These are phyloP conservation scores for Trichoderma pleuroti DNA, from an alignment of 2,329 filamentous ascomycete species.

Conservation along the genomic window DNA sequence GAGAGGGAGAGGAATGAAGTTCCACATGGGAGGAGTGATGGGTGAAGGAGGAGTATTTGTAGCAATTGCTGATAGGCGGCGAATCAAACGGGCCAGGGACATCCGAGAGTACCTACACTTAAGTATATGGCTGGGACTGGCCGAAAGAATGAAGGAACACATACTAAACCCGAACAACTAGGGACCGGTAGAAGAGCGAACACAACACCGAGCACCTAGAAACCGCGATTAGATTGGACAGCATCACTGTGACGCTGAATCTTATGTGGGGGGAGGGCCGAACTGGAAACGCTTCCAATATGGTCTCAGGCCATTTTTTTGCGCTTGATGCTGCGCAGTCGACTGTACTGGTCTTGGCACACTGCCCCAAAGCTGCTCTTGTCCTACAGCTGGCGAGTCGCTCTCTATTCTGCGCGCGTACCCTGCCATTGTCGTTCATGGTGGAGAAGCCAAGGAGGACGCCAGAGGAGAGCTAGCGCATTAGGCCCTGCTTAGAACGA, in stretches of 20 bases:
- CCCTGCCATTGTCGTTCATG: conserved; percentile 16
- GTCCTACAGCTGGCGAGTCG: not conserved
- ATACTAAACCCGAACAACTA: not conserved
- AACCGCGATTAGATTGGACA: conserved; percentile 15
- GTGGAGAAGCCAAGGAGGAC: conserved; percentile 13
- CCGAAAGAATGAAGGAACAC: not conserved
- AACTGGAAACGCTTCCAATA: conserved; percentile 2
- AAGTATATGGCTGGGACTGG: not conserved
- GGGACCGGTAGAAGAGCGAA: conserved; percentile 1
- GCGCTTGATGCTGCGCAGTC: not conserved
- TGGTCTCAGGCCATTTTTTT: conserved; percentile 7
- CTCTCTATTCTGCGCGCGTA: conserved; percentile 10
- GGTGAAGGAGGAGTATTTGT: conserved; percentile 13
- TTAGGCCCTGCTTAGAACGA: conserved; percentile 12
- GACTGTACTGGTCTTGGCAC: conserved; percentile 2
- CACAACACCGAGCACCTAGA: not conserved
- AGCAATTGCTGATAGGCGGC: not conserved
- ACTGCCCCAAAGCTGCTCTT: conserved; percentile 11
- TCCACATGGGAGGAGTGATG: not conserved
- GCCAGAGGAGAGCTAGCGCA: conserved; percentile 4
- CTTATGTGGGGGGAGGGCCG: conserved; percentile 19
- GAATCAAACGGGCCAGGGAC: not conserved
- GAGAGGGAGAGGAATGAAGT: not conserved
- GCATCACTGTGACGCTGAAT: conserved; percentile 3
- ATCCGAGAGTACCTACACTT: not conserved